Evolutionary conservation across 2,329 filamentous ascomycete species (phyloP).

Genomic region (Magnaporthales sp.): DNA sequence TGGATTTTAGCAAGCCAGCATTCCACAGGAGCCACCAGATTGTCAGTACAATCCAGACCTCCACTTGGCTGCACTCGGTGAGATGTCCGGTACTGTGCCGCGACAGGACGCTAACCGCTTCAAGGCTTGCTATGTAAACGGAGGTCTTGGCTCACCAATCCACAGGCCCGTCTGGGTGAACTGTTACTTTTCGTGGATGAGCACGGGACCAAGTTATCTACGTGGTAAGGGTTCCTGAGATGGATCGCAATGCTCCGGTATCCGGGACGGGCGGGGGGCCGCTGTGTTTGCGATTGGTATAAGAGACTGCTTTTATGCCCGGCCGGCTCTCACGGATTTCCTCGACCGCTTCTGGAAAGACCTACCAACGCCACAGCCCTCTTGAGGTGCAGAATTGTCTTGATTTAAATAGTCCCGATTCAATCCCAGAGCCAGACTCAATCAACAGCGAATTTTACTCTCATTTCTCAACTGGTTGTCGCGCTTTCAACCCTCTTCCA

Average conservation of each 20-base stretch:
- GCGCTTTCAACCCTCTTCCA: not conserved
- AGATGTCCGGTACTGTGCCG: not conserved
- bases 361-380: constrained; percentile 3
- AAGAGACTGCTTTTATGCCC: not conserved
- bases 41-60: not conserved
- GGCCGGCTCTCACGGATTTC: not conserved
- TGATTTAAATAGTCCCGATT: not conserved
- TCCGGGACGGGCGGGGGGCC: not conserved
- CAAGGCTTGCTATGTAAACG: not conserved
- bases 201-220: not conserved
- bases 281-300: not conserved
- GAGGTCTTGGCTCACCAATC: not conserved
- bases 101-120: not conserved
- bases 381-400: not conserved
- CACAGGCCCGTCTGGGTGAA: not conserved
- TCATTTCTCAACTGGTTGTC: not conserved
- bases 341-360: constrained; percentile 6
- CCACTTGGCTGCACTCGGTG: not conserved
- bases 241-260: not conserved
- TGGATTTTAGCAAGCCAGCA: too few species aligned
- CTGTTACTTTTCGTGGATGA: not conserved
- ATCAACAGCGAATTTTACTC: not conserved
- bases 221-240: not conserved
- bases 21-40: not conserved
- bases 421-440: not conserved